A percentile compares a stretch with the other conserved stretches of the same genome.
These are phyloP conservation scores for Parsonsia alboflavescens DNA, from an alignment of 257 asterid species.

Conservation along the genomic window DNA sequence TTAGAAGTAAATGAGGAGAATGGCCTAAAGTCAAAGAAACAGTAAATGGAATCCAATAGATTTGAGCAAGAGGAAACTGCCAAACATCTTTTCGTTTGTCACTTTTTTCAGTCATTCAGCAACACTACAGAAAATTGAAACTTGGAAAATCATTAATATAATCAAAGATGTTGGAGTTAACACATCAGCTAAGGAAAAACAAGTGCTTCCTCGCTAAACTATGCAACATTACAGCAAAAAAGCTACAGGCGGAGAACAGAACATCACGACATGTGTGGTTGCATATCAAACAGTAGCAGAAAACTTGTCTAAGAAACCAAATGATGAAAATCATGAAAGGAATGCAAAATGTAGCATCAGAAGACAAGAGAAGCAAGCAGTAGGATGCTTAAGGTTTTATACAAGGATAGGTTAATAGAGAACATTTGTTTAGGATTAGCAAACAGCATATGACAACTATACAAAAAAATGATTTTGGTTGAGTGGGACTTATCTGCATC, in stretches of 20 bases:
- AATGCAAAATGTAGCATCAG: not conserved
- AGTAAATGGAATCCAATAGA: not conserved
- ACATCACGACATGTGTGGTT: not conserved
- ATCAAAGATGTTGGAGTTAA: not conserved
- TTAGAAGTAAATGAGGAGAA: slow-evolving; percentile 4
- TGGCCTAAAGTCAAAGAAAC: not conserved
- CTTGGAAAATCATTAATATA: not conserved
- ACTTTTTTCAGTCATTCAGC: not conserved
- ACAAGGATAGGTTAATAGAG: not conserved
- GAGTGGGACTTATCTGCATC: not conserved
- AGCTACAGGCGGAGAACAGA: not conserved
- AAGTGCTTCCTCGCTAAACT: not conserved
- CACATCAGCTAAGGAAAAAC: not conserved
- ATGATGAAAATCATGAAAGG: not conserved
- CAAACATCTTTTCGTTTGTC: not conserved
- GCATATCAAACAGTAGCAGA: not conserved
- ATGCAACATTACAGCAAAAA: not conserved
- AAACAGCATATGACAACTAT: not conserved
- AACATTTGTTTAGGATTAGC: not conserved
- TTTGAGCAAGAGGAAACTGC: not conserved
- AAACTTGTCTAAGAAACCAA: not conserved
- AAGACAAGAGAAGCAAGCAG: not conserved
- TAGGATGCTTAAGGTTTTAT: not conserved
- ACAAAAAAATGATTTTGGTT: not conserved
- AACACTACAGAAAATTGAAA: not conserved